A percentile compares a stretch with the other conserved stretches of the same genome.
Evolutionary conservation across 768 basidiomycete genomes (phyloP).

Genomic region (Clitopilus passeckerianus): DNA sequence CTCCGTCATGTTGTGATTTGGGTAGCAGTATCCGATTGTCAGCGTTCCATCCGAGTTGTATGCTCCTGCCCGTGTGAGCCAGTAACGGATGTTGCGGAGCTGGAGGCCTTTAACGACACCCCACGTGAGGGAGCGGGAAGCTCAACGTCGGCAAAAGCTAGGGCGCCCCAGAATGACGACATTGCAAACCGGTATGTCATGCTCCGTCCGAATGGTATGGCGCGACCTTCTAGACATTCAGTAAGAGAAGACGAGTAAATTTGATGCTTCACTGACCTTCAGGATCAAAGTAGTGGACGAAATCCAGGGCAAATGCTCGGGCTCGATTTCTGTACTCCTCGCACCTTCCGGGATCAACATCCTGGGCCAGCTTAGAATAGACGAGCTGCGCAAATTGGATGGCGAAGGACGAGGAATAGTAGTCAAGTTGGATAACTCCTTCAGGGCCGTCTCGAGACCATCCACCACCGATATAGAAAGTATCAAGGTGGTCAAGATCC

Average conservation of each 20-base stretch:
- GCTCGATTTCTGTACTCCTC: slow-evolving; percentile 64
- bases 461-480: slow-evolving; percentile 71
- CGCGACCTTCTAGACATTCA: slow-evolving; percentile 42
- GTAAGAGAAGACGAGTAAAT: not conserved
- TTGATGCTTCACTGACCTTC: slow-evolving; percentile 39
- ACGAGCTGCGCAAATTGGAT: slow-evolving; percentile 72
- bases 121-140: slow-evolving; percentile 71
- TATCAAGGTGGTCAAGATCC: slow-evolving; percentile 72
- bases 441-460: slow-evolving; percentile 79
- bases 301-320: slow-evolving; percentile 58
- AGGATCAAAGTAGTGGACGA: slow-evolving; percentile 71
- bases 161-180: slow-evolving; percentile 74
- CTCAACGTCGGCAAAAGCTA: slow-evolving; percentile 67
- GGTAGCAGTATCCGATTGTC: slow-evolving; percentile 67
- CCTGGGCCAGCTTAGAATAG: slow-evolving; percentile 61
- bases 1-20: slow-evolving; percentile 72
- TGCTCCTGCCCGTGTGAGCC: slow-evolving; percentile 60
- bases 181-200: slow-evolving; percentile 79
- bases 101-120: slow-evolving; percentile 71
- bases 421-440: slow-evolving; percentile 74
- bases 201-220: slow-evolving; percentile 71
- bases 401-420: slow-evolving; percentile 76
- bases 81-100: slow-evolving; percentile 68
- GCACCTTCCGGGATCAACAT: slow-evolving; percentile 59
- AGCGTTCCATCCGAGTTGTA: slow-evolving; percentile 62